These are phyloP conservation scores for Smittium mucronatum DNA, from an alignment of 371 early-diverging fungal genomes.

Conservation along the genomic window DNA sequence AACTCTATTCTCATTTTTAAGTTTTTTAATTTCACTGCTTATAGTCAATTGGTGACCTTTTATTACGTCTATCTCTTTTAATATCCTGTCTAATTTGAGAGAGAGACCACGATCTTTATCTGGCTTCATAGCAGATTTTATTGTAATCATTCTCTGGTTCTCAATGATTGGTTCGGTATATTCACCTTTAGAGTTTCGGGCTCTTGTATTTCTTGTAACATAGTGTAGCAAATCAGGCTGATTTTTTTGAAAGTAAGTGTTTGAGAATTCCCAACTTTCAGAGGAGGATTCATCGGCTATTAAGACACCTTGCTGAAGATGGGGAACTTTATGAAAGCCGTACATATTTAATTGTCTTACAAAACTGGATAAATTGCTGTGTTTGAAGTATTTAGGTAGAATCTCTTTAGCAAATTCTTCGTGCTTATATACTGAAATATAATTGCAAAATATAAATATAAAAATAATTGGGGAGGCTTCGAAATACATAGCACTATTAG, in stretches of 20 bases:
- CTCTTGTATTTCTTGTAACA: slow-evolving; percentile 62
- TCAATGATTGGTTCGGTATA: neutral
- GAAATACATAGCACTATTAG: too few relatives aligned
- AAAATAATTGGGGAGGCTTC: too few relatives aligned
- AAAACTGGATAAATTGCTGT: slow-evolving; percentile 85
- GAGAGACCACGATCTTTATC: slow-evolving; percentile 22
- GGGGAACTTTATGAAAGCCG: slow-evolving; percentile 73
- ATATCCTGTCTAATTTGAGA: slow-evolving; percentile 43
- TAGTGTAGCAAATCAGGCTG: slow-evolving; percentile 68
- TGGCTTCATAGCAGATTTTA: neutral
- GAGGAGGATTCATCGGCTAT: slow-evolving; percentile 56
- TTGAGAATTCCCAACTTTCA: slow-evolving; percentile 76
- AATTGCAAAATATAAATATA: too few relatives aligned
- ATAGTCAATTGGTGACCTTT: slow-evolving; percentile 82
- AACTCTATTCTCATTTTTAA: slow-evolving; percentile 75
- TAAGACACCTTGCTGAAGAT: slow-evolving; percentile 31
- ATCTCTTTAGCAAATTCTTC: slow-evolving; percentile 60
- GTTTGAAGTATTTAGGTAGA: slow-evolving; percentile 80
- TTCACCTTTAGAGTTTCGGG: slow-evolving; percentile 6
- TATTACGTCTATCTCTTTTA: slow-evolving; percentile 73
- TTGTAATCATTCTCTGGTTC: neutral
- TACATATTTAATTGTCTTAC: slow-evolving; percentile 93
- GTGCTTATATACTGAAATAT: neutral
- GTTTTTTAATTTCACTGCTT: slow-evolving; percentile 64
- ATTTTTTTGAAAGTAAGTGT: slow-evolving; percentile 63